Evolutionary conservation across 208 protist genomes (phyloP).

Genomic region (Strigomonas culicis): DNA sequence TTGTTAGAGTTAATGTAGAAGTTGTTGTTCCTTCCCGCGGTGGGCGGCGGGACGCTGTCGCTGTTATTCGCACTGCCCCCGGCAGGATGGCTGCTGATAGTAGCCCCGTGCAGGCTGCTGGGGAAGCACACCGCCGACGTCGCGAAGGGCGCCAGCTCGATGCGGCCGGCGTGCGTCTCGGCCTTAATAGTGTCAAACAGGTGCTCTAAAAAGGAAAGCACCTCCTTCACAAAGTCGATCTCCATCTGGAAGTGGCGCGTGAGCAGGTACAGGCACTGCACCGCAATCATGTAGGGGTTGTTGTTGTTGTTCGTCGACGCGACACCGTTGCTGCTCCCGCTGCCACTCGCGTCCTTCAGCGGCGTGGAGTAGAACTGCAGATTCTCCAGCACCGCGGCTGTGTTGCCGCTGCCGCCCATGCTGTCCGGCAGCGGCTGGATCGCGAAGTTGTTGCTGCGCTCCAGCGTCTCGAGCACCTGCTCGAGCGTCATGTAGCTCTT

Average conservation of each 20-base stretch:
- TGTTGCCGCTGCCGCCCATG: neutral
- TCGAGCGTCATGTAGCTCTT: neutral
- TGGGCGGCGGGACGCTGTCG: slow-evolving; percentile 24
- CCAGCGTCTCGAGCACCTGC: neutral
- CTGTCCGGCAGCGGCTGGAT: neutral
- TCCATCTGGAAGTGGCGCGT: slow-evolving; percentile 87
- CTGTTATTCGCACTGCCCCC: slow-evolving; percentile 17
- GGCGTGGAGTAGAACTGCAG: neutral
- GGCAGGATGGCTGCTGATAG: slow-evolving; percentile 4
- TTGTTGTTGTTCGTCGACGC: slow-evolving; percentile 38
- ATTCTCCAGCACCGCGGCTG: neutral
- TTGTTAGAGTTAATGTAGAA: neutral
- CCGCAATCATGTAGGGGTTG: slow-evolving; percentile 56
- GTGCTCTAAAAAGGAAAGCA: slow-evolving; percentile 40
- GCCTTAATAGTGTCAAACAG: slow-evolving; percentile 33
- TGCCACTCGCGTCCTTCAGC: neutral
- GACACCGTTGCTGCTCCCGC: slow-evolving; percentile 23
- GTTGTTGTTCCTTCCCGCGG: neutral
- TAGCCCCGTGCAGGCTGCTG: neutral
- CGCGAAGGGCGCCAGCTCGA: slow-evolving; percentile 12
- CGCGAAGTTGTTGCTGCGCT: neutral
- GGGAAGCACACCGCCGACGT: slow-evolving; percentile 4
- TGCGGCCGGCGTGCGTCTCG: slow-evolving; percentile 13
- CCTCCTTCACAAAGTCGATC: slow-evolving; percentile 46
- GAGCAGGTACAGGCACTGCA: slow-evolving; percentile 79